These are phyloP conservation scores for Phytophthora meadii DNA, from an alignment of 352 stramenopile species.

Conservation along the genomic window DNA sequence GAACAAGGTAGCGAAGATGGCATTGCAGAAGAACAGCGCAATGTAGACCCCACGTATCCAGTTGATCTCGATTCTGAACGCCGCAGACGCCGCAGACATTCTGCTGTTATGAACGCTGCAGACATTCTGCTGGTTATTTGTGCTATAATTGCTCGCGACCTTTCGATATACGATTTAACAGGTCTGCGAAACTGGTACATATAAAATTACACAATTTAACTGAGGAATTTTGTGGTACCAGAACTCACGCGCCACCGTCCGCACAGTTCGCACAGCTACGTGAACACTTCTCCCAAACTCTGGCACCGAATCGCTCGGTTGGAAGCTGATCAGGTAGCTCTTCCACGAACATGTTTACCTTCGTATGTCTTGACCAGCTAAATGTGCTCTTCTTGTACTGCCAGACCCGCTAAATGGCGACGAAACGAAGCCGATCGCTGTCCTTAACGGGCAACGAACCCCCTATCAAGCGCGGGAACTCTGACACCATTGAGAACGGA, in stretches of 20 bases:
- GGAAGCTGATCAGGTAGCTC: slow-evolving; percentile 14
- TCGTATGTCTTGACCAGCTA: too few species aligned
- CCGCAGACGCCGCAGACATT: background rate
- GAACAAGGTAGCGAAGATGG: slow-evolving; percentile 71
- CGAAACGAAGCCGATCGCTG: slow-evolving; percentile 30
- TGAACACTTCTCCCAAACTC: slow-evolving; percentile 36
- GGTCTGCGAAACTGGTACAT: slow-evolving; percentile 4
- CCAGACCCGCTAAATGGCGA: slow-evolving; percentile 15
- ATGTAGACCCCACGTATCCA: slow-evolving; percentile 61
- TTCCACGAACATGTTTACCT: slow-evolving; percentile 8
- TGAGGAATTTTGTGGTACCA: slow-evolving; percentile 39
- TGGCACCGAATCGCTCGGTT: slow-evolving; percentile 34
- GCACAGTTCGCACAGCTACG: slow-evolving; percentile 31
- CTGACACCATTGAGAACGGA: slow-evolving; percentile 12
- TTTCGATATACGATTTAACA: slow-evolving; percentile 27
- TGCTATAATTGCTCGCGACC: slow-evolving; percentile 25
- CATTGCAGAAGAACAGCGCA: slow-evolving; percentile 76
- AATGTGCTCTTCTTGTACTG: background rate
- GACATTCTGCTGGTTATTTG: too few species aligned
- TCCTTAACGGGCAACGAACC: slow-evolving; percentile 14
- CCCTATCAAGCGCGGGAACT: slow-evolving; percentile 25
- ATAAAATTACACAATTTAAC: slow-evolving; percentile 2
- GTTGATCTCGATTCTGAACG: slow-evolving; percentile 36
- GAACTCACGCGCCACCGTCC: slow-evolving; percentile 25
- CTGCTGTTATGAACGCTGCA: too few species aligned